phyloP scores from a whole-genome alignment of 345 rosid genomes.

The Melaleuca quinquenervia region DNA sequence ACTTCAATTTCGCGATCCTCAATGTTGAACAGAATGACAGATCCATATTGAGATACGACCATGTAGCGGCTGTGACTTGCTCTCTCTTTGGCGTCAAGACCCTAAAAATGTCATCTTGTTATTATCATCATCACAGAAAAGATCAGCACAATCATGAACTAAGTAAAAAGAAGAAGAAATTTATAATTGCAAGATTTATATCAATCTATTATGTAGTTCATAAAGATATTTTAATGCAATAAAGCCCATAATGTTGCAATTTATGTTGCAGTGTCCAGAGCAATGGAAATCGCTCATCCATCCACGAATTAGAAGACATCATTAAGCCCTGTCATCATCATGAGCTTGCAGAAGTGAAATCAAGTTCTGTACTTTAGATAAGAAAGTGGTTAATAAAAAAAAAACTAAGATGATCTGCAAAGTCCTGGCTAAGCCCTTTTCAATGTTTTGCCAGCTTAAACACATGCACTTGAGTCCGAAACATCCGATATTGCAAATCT shows the following conservation, averaged over 20 bases:
- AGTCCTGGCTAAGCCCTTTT: background rate
- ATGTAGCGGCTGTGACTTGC: slow-evolving; percentile 41
- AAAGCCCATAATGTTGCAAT: background rate
- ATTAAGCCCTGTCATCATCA: background rate
- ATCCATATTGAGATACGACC: slow-evolving; percentile 90
- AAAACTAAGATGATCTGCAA: background rate
- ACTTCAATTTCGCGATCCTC: slow-evolving; percentile 61
- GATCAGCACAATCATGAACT: background rate
- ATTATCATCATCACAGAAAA: background rate
- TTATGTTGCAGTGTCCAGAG: background rate
- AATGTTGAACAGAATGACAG: slow-evolving; percentile 80
- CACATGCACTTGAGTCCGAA: background rate
- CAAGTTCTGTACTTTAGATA: background rate
- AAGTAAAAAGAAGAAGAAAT: background rate
- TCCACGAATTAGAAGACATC: background rate
- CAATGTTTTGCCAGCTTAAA: background rate
- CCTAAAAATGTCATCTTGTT: slow-evolving; percentile 18
- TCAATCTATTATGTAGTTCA: background rate
- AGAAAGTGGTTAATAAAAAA: background rate
- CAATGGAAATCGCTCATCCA: background rate
- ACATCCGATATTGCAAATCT: background rate
- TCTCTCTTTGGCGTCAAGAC: slow-evolving; percentile 28
- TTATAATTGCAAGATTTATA: background rate
- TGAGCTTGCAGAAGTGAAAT: background rate
- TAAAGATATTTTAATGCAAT: background rate